phyloP scores from a whole-genome alignment of 2,329 filamentous ascomycete species.

The Pestalotiopsis fici region DNA sequence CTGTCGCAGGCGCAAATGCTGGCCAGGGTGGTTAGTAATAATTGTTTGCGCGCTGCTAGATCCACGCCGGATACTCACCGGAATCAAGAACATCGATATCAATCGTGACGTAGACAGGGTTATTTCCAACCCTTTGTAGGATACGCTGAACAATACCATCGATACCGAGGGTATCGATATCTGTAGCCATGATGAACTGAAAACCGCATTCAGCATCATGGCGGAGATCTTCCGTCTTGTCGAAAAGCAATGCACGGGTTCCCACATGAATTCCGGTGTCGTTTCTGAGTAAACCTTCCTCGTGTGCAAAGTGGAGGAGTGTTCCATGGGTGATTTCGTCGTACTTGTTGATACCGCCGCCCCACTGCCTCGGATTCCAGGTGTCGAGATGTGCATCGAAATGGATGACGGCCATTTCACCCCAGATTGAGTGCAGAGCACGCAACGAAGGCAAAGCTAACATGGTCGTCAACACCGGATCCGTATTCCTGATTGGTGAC shows the following conservation, averaged over 20 bases:
- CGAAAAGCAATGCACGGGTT: neutral
- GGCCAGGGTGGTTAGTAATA: no score
- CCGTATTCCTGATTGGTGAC: no score
- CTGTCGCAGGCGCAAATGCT: neutral
- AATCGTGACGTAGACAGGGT: neutral
- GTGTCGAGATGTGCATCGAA: neutral
- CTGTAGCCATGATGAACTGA: neutral
- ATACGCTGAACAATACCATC: neutral
- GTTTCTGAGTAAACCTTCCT: neutral
- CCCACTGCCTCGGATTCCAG: neutral
- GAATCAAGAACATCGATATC: neutral
- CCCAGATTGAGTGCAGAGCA: neutral
- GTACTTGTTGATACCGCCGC: neutral
- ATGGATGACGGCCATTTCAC: neutral
- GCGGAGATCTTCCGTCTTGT: neutral
- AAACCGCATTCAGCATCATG: neutral
- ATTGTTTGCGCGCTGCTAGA: no score
- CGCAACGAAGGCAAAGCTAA: neutral
- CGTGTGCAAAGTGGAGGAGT: neutral
- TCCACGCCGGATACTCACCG: no score
- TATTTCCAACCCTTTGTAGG: neutral
- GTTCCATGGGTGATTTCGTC: neutral
- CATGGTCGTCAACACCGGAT: no score
- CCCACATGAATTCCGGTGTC: neutral
- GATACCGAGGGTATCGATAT: neutral